Base-by-base conservation (phyloP, 495 filamentous ascomycete species). In the Bathelium albidoporum region DNA sequence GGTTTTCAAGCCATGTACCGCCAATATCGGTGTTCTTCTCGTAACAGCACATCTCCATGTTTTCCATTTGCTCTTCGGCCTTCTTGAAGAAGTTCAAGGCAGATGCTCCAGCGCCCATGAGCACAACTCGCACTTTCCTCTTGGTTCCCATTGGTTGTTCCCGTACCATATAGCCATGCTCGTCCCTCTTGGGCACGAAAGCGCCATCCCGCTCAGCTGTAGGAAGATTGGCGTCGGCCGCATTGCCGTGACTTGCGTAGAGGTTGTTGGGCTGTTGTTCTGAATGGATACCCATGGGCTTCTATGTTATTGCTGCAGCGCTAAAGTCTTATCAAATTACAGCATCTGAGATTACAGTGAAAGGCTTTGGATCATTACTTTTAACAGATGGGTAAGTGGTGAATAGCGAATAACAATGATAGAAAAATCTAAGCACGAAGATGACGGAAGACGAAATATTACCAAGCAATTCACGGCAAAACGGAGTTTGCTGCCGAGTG, bases 1-100 rank as follows among this genome's bases (percentile, higher is more conserved):
- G 41, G 59, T 76, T 76, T 64, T 76, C 74, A 2, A 74, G 64
- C 74, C 74, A 76, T 0, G 78, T 80, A 0, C 78, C 78, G 0
- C 74, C 76, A 31, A 80, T 68, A 44, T 76, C 74, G 29, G 63
- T 34, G 62, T 79, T 80, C 70, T 79, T 80, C 64, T 80, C 78
- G 62, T 79, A 80, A 39, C 73, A 70, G 5, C 66, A 64, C 32
- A 77, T 69, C 0, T 73, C 69, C n/a, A 78, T 22, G 60, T 79
- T 69, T 26, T 71, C 49, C 62, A 75, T 65, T 62, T 72, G 59
- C 44, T 71, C 69, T 41, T 77, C 72, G 26, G 77, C 69, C 26
- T 73, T 68, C 63, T 78, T 74, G 28, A 76, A 70, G 55, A 80
- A 71, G 66, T 75, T 71, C 31, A 79, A 26, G 2, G 70, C 71